Evolutionary conservation across 2,329 filamentous ascomycete species (phyloP).

Genomic region (Botrytis galanthina): DNA sequence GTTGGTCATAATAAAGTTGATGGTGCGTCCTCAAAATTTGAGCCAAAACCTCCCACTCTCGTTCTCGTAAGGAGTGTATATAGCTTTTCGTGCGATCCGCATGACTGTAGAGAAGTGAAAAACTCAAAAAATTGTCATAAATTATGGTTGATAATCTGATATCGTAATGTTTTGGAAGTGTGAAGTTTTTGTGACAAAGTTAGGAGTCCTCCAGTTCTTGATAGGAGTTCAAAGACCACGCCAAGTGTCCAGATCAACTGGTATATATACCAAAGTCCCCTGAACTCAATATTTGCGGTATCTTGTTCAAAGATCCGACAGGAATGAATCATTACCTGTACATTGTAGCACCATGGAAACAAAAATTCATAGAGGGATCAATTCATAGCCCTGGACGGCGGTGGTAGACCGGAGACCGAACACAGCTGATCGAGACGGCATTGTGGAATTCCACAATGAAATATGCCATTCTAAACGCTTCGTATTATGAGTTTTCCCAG

Average conservation of each 20-base stretch:
- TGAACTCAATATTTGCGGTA: not conserved
- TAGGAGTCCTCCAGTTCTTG: not conserved
- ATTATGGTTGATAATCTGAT: not conserved
- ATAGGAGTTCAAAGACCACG: not conserved
- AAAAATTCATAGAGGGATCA: not conserved
- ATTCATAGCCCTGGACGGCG: not conserved
- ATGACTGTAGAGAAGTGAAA: not conserved
- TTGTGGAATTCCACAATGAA: no score
- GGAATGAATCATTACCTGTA: not conserved
- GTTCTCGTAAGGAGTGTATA: not conserved
- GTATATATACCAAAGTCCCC: not conserved
- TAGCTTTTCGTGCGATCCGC: not conserved
- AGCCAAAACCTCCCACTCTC: not conserved
- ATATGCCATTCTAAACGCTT: not conserved
- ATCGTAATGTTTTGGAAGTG: not conserved
- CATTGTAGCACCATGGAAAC: not conserved
- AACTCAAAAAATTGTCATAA: not conserved
- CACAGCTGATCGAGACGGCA: not conserved
- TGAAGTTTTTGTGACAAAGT: not conserved
- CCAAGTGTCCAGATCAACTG: not conserved
- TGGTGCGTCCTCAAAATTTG: not conserved
- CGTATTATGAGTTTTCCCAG: accelerated
- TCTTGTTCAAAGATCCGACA: not conserved
- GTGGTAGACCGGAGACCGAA: not conserved
- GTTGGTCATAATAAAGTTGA: not conserved